A percentile compares a stretch with the other conserved stretches of the same genome.
phyloP scores from a whole-genome alignment of 108 stramenopile genomes.

The Seminavis robusta region DNA sequence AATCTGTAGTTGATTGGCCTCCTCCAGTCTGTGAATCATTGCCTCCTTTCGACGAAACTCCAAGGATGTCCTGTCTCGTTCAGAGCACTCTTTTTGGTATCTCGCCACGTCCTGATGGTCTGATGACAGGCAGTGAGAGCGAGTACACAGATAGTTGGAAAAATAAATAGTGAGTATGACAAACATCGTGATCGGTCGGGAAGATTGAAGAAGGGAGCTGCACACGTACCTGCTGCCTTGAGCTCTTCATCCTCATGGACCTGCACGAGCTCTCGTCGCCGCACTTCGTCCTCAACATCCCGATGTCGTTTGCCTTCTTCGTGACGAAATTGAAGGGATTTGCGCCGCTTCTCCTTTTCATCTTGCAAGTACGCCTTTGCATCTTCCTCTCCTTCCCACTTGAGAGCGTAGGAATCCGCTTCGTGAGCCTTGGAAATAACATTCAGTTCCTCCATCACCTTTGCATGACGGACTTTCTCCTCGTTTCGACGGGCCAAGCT shows the following conservation, averaged over 20 bases:
- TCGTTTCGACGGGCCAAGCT: constrained; percentile 62
- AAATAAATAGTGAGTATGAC: constrained; percentile 5
- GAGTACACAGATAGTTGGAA: too few relatives aligned
- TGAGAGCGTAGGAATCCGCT: constrained; percentile 72
- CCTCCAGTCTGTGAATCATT: constrained; percentile 44
- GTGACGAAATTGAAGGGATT: constrained; percentile 64
- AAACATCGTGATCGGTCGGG: background rate
- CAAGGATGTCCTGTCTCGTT: constrained; percentile 65
- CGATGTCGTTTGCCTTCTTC: constrained; percentile 51
- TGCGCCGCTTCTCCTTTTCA: constrained; percentile 56
- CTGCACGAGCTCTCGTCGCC: constrained; percentile 24
- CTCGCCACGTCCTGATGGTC: constrained; percentile 68
- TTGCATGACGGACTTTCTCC: constrained; percentile 55
- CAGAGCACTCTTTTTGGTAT: constrained; percentile 64
- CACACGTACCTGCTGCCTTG: constrained; percentile 56
- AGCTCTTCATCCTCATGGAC: constrained; percentile 48
- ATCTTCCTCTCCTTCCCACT: constrained; percentile 79
- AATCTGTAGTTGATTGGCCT: constrained; percentile 35
- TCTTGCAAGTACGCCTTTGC: constrained; percentile 57
- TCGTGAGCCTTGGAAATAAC: constrained; percentile 62
- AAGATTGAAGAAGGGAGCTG: background rate
- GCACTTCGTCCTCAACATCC: constrained; percentile 60
- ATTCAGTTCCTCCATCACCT: constrained; percentile 72
- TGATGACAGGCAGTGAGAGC: too few relatives aligned
- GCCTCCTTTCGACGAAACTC: constrained; percentile 59